phyloP scores from a whole-genome alignment of 129 eudicot genomes.

The Ambrosia trifida region DNA sequence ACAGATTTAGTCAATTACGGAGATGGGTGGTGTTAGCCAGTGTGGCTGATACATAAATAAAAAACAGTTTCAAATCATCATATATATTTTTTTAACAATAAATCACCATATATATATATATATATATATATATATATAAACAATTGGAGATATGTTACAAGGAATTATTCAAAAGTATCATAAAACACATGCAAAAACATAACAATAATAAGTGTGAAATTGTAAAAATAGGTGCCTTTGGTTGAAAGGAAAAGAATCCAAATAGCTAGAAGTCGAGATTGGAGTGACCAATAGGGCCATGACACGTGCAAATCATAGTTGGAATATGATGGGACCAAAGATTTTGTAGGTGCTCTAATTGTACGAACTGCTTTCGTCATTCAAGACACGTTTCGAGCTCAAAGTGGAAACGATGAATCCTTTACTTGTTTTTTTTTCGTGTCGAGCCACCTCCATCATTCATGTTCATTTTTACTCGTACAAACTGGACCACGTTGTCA shows the following conservation, averaged over 20 bases:
- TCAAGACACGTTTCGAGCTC: conserved; percentile 25
- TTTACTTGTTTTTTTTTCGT: conserved; percentile 15
- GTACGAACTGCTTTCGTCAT: conserved; percentile 17
- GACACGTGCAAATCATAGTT: not conserved
- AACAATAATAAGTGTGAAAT: not conserved
- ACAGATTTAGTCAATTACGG: too few relatives aligned
- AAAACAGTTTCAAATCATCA: too few relatives aligned
- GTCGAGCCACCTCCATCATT: not conserved
- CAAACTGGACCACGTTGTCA: conserved; percentile 12
- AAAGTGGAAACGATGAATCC: conserved; percentile 14
- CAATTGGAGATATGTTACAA: not conserved
- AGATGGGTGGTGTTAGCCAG: too few relatives aligned
- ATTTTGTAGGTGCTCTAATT: conserved; percentile 11
- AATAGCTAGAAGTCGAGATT: not conserved
- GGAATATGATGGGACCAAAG: conserved; percentile 20
- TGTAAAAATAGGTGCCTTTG: not conserved
- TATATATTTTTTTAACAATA: too few relatives aligned
- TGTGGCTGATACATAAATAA: too few relatives aligned
- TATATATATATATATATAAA: too few relatives aligned
- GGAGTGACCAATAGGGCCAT: not conserved
- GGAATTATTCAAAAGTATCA: not conserved
- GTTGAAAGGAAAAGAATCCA: not conserved
- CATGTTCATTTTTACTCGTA: not conserved
- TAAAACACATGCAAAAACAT: not conserved
- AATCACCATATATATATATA: too few relatives aligned